These are phyloP conservation scores for Ambrosia hybrid DNA, from an alignment of 140 eudicot genomes.

Conservation along the genomic window DNA sequence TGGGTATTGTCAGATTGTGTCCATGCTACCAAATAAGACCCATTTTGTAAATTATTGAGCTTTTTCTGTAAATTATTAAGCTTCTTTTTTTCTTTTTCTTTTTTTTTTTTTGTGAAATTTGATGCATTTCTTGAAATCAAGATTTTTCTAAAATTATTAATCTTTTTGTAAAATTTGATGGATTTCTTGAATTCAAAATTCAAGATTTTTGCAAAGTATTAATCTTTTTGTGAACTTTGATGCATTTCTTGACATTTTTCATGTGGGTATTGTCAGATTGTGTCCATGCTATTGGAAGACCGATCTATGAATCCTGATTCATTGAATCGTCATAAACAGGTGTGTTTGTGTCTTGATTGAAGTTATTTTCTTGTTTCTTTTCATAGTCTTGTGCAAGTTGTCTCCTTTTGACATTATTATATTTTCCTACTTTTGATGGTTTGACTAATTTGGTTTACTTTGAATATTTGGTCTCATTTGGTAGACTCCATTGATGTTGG, in stretches of 20 bases:
- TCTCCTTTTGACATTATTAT: slow-evolving; percentile 13
- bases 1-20: slow-evolving; percentile 57
- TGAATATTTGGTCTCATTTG: slow-evolving; percentile 22
- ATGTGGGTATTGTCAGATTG: slow-evolving; percentile 50
- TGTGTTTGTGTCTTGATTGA: slow-evolving; percentile 26
- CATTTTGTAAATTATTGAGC: too few species aligned
- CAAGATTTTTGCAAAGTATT: background rate
- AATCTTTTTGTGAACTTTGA: background rate
- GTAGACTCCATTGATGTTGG: slow-evolving; percentile 92
- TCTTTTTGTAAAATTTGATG: slow-evolving; percentile 10
- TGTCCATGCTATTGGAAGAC: slow-evolving; percentile 64
- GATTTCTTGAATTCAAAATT: background rate
- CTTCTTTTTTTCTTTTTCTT: background rate
- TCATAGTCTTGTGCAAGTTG: slow-evolving; percentile 8
- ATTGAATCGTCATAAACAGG: slow-evolving; percentile 82
- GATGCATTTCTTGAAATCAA: slow-evolving; percentile 18
- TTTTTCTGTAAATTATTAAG: background rate
- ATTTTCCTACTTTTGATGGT: background rate
- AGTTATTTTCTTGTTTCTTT: slow-evolving; percentile 3
- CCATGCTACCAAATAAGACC: slow-evolving; percentile 36
- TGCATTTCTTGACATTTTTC: slow-evolving; percentile 13
- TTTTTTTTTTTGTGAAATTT: background rate
- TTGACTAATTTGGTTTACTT: slow-evolving; percentile 16
- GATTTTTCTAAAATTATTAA: background rate
- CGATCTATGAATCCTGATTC: slow-evolving; percentile 58